Percentiles rank a stretch among this genome's conserved stretches.
These are phyloP conservation scores for Diplodia corticola DNA, from an alignment of 2,329 filamentous ascomycete species.

Conservation along the genomic window DNA sequence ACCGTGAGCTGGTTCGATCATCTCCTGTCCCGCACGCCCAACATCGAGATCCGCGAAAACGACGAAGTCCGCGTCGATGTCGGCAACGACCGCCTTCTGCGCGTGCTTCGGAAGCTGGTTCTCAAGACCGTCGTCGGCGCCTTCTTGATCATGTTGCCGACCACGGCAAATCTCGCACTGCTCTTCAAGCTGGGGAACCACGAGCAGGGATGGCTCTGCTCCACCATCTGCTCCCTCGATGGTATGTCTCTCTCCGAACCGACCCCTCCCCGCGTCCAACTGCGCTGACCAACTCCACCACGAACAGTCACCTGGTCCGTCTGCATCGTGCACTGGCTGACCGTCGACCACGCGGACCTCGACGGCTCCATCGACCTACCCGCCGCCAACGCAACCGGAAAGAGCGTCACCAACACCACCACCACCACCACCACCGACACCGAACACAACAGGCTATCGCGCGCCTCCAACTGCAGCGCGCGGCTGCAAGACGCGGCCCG, in stretches of 20 bases:
- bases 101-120: constrained; percentile 30
- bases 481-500: not conserved
- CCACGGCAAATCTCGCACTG: constrained; percentile 39
- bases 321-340: constrained; percentile 42
- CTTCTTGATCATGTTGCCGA: constrained; percentile 42
- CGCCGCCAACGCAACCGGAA: constrained; percentile 22
- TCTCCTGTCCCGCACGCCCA: no score
- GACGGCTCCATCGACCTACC: constrained; percentile 38
- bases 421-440: not conserved
- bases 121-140: constrained; percentile 37
- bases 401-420: not conserved
- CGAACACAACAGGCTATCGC: no score
- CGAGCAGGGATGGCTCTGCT: constrained; percentile 45
- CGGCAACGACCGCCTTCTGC: not conserved
- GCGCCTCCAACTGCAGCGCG: not conserved
- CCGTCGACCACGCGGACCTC: constrained; percentile 37
- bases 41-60: no score
- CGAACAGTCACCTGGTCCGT: constrained; percentile 38
- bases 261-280: not conserved
- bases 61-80: not conserved
- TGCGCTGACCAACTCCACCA: not conserved
- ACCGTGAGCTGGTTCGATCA: no score
- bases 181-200: constrained; percentile 35
- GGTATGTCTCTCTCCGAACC: constrained; percentile 29
- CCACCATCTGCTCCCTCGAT: constrained; percentile 43